These are phyloP conservation scores for Fusarium annulatum DNA, from an alignment of 2,329 filamentous ascomycete genomes.

Conservation along the genomic window DNA sequence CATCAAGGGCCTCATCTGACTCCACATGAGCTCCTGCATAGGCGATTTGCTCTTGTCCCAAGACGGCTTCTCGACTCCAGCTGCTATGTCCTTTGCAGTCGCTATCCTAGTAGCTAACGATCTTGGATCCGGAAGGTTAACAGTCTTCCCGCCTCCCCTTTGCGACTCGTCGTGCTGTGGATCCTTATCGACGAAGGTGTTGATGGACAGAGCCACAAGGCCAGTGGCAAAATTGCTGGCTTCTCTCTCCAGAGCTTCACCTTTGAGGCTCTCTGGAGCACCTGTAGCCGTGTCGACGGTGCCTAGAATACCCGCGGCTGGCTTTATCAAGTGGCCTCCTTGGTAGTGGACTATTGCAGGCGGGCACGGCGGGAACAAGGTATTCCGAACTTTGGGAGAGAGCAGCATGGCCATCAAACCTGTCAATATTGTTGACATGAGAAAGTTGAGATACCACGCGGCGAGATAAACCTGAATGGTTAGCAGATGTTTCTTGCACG, in stretches of 20 bases:
- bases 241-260: constrained; percentile 82
- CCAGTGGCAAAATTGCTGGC: constrained; percentile 80
- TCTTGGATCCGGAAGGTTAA: neutral
- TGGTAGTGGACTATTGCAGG: constrained; percentile 74
- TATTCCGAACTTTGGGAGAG: constrained; percentile 67
- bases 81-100: constrained; percentile 51
- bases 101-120: constrained; percentile 57
- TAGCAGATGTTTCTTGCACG: too few relatives aligned
- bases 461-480: constrained; percentile 56
- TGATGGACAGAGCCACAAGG: constrained; percentile 66
- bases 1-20: constrained; percentile 78
- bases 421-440: constrained; percentile 68
- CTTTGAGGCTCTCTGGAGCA: constrained; percentile 81
- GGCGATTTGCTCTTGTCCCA: constrained; percentile 82
- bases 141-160: constrained; percentile 56
- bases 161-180: constrained; percentile 63
- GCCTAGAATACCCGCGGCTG: constrained; percentile 76
- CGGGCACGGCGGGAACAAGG: constrained; percentile 80
- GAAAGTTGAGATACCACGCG: constrained; percentile 75
- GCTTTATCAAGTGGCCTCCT: constrained; percentile 78
- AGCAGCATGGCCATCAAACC: constrained; percentile 71
- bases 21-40: constrained; percentile 79
- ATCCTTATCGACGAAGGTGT: constrained; percentile 78
- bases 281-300: constrained; percentile 80
- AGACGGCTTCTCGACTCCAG: constrained; percentile 55